Evolutionary conservation across 768 basidiomycete genomes (phyloP).

Genomic region (Cystofilobasidium macerans): DNA sequence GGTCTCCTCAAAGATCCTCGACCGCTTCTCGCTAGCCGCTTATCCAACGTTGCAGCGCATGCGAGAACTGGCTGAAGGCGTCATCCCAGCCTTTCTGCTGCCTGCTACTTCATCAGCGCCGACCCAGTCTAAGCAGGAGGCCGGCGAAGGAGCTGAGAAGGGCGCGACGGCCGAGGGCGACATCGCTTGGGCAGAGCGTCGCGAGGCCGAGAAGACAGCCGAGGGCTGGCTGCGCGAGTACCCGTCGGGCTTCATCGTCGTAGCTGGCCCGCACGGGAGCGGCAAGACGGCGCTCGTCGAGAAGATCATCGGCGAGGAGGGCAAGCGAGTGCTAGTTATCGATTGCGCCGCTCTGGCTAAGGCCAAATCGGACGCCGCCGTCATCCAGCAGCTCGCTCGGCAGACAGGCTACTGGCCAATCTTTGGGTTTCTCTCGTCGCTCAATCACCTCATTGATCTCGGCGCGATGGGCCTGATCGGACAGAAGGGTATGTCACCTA

Average conservation of each 20-base stretch:
- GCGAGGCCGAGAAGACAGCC: conserved; percentile 59
- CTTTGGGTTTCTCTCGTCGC: conserved; percentile 21
- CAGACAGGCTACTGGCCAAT: conserved; percentile 60
- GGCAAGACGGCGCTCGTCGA: conserved; percentile 81
- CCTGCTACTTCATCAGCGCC: too few species aligned
- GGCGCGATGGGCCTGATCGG: conserved; percentile 89
- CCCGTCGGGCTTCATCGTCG: conserved; percentile 51
- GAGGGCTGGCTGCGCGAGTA: conserved; percentile 63
- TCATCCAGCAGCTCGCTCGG: conserved; percentile 56
- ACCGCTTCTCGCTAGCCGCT: conserved; percentile 72
- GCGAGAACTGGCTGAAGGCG: background rate
- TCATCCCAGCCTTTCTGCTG: conserved; percentile 11
- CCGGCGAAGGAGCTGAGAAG: background rate
- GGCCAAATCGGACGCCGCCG: conserved; percentile 48
- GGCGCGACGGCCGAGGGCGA: conserved; percentile 29
- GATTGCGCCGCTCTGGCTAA: conserved; percentile 70
- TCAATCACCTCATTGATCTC: conserved; percentile 65
- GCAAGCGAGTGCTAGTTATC: conserved; percentile 54
- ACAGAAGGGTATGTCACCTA: conserved; percentile 58
- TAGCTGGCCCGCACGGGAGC: conserved; percentile 86
- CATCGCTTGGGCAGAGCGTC: conserved; percentile 71
- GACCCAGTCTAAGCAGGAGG: background rate
- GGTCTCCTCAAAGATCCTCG: conserved; percentile 66
- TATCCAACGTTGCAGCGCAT: background rate
- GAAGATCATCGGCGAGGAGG: conserved; percentile 45